Evolutionary conservation across 148 eudicot genomes (phyloP).

Genomic region (Agrostemma githago): DNA sequence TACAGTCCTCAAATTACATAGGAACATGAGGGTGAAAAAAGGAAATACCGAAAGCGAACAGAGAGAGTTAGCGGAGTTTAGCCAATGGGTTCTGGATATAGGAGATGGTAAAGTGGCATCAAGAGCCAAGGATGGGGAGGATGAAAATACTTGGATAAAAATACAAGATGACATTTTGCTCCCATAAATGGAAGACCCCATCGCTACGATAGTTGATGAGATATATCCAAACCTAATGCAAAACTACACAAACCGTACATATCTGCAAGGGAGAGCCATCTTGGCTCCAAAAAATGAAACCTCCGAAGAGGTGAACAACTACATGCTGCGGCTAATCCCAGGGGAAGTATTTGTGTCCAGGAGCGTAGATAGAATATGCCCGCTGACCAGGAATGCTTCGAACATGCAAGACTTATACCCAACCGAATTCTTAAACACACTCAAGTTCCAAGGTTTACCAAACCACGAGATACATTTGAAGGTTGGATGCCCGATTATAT

Average conservation of each 20-base stretch:
- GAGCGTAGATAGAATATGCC: conserved; percentile 8
- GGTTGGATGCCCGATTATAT: not conserved
- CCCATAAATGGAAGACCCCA: not conserved
- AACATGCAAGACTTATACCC: not conserved
- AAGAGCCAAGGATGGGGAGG: not conserved
- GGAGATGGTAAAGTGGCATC: not conserved
- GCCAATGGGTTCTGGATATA: not conserved
- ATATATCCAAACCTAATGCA: too few species aligned
- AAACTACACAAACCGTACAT: too few species aligned
- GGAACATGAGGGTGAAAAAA: not conserved
- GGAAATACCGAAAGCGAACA: not conserved
- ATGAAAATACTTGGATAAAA: not conserved
- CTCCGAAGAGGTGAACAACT: too few species aligned
- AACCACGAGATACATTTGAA: not conserved
- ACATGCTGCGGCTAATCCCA: not conserved
- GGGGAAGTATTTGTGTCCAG: not conserved
- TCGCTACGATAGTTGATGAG: not conserved
- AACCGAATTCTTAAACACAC: not conserved
- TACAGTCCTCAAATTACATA: not conserved
- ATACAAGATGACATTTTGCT: not conserved
- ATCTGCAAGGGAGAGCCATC: too few species aligned
- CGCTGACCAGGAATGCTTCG: not conserved
- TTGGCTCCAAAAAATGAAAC: too few species aligned
- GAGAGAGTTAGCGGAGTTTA: not conserved
- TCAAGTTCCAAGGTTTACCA: not conserved